These are phyloP conservation scores for Sporothrix protearum DNA, from an alignment of 2,329 filamentous ascomycete species.

Conservation along the genomic window DNA sequence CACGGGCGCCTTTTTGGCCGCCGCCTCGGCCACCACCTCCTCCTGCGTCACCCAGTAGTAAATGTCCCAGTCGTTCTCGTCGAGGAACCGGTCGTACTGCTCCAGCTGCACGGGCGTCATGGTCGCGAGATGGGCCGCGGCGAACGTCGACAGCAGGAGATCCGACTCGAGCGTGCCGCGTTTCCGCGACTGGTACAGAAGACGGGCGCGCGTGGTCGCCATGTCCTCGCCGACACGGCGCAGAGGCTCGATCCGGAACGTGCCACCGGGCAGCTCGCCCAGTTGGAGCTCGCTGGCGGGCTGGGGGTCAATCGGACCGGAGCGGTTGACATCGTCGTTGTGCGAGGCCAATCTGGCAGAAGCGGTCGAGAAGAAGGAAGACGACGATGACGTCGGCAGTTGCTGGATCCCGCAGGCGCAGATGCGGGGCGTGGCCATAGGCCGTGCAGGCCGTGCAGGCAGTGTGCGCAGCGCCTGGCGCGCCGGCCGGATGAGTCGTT, in stretches of 20 bases:
- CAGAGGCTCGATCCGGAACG: constrained; percentile 87
- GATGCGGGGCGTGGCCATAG: background rate
- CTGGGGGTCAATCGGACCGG: constrained; percentile 33
- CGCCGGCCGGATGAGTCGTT: constrained; percentile 23
- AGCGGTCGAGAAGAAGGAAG: background rate
- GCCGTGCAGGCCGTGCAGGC: too few relatives aligned
- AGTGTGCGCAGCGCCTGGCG: constrained; percentile 27
- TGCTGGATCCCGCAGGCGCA: constrained; percentile 7
- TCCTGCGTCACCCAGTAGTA: constrained; percentile 99
- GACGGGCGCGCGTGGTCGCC: constrained; percentile 80
- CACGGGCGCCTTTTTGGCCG: constrained; percentile 32
- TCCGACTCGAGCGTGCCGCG: constrained; percentile 94
- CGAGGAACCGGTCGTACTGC: constrained; percentile 88
- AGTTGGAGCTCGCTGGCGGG: constrained; percentile 62
- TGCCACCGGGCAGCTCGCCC: constrained; percentile 81
- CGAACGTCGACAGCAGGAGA: constrained; percentile 93
- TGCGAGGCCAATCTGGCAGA: background rate
- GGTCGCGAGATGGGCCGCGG: constrained; percentile 67
- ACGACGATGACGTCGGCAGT: background rate
- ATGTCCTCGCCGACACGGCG: constrained; percentile 77
- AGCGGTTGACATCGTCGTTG: constrained; percentile 20
- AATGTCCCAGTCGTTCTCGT: constrained; percentile 99
- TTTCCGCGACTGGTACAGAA: constrained; percentile 90
- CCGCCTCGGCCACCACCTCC: constrained; percentile 33
- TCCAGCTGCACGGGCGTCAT: constrained; percentile 72